Percentiles rank a stretch among this genome's conserved stretches.
Conservation (phyloP, 306 rosid species). For the cucumber (Cucumis sativus) region Cucumber_9930_V3 NC_026657.2:24093001-24093500, state of each 20-base stretch:
- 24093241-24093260: not conserved
- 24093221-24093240: not conserved
- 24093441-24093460: too few species aligned
- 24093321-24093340: too few species aligned
- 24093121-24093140: slow-evolving; percentile 36
- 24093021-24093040: not conserved
- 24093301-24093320: too few species aligned
- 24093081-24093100: slow-evolving; percentile 50
- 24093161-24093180: slow-evolving; percentile 51
- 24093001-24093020: not conserved
- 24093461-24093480: too few species aligned
- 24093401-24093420: too few species aligned
- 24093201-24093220: not conserved
- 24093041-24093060: slow-evolving; percentile 41
- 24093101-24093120: slow-evolving; percentile 56
- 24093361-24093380: too few species aligned
- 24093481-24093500: too few species aligned
- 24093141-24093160: slow-evolving; percentile 11
- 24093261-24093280: not conserved
- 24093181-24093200: not conserved
- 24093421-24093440: too few species aligned
- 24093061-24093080: slow-evolving; percentile 76
- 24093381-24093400: too few species aligned
- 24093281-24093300: not conserved
- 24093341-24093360: too few species aligned